phyloP scores from a whole-genome alignment of 2,329 filamentous ascomycete genomes.

The Nemania abortiva region DNA sequence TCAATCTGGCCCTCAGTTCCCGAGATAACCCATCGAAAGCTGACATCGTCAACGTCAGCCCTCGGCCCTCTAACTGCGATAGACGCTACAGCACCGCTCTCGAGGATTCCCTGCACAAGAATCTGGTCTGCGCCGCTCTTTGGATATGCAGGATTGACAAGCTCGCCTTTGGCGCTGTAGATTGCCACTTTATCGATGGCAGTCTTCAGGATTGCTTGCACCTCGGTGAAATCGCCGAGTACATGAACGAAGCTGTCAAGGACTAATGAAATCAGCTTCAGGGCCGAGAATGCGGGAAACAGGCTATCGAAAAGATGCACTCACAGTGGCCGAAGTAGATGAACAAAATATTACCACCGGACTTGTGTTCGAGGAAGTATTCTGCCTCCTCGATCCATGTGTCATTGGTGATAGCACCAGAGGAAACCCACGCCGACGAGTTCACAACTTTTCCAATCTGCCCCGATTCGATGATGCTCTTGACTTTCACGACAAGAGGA shows the following conservation, averaged over 20 bases:
- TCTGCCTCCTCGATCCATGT: conserved; percentile 41
- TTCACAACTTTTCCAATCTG: conserved; percentile 58
- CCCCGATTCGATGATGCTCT: conserved; percentile 56
- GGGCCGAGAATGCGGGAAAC: neutral
- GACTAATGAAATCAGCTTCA: conserved; percentile 42
- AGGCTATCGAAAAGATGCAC: conserved; percentile 16
- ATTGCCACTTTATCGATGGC: conserved; percentile 43
- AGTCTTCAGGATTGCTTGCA: conserved; percentile 47
- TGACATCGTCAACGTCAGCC: conserved; percentile 41
- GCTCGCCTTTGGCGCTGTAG: conserved; percentile 41
- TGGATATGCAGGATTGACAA: conserved; percentile 42
- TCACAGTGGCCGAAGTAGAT: conserved; percentile 51
- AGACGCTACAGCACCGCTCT: conserved; percentile 49
- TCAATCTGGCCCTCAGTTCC: conserved; percentile 55
- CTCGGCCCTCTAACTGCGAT: conserved; percentile 46
- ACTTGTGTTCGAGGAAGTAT: conserved; percentile 37
- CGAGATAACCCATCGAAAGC: conserved; percentile 53
- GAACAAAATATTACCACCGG: conserved; percentile 41
- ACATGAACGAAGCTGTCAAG: conserved; percentile 52
- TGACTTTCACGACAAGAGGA: conserved; percentile 57
- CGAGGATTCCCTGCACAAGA: conserved; percentile 51
- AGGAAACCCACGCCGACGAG: conserved; percentile 45
- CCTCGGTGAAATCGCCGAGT: conserved; percentile 49
- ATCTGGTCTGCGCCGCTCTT: conserved; percentile 53
- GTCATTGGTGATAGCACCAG: conserved; percentile 22